Evolutionary conservation across 2,329 filamentous ascomycete genomes (phyloP).

Genomic region (Ramularia endophylla): DNA sequence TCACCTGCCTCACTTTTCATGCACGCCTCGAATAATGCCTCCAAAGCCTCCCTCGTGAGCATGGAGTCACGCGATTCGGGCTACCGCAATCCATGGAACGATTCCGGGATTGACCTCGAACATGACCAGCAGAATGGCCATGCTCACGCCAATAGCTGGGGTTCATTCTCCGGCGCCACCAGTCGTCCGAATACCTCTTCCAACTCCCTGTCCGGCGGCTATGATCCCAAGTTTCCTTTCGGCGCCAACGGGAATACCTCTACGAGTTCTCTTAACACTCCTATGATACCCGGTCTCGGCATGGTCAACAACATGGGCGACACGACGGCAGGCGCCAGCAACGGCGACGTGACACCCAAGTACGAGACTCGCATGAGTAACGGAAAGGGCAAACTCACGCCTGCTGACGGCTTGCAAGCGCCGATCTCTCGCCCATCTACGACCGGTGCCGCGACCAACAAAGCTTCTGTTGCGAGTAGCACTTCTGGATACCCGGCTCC

Average conservation of each 20-base stretch:
- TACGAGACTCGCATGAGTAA: constrained; percentile 23
- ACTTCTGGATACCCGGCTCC: constrained; percentile 36
- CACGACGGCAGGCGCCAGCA: constrained; percentile 14
- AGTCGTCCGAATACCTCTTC: constrained; percentile 60
- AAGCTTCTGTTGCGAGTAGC: constrained; percentile 23
- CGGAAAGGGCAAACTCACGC: constrained; percentile 19
- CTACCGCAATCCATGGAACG: constrained; percentile 97
- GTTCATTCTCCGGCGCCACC: constrained; percentile 43
- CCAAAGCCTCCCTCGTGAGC: constrained; percentile 91
- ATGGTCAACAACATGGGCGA: constrained; percentile 22
- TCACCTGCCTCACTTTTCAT: constrained; percentile 75
- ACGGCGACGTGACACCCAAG: constrained; percentile 32
- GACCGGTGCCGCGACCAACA: constrained; percentile 17
- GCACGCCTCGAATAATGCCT: constrained; percentile 75
- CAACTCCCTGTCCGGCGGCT: constrained; percentile 56
- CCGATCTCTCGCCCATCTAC: constrained; percentile 18
- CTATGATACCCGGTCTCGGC: constrained; percentile 34
- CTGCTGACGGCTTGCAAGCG: constrained; percentile 15
- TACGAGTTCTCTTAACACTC: constrained; percentile 33
- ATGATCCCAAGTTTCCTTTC: constrained; percentile 62
- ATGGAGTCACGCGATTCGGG: constrained; percentile 94
- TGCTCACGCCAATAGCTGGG: constrained; percentile 42
- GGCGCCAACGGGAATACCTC: constrained; percentile 40
- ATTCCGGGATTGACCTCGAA: constrained; percentile 93
- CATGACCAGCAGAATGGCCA: constrained; percentile 53